These are phyloP conservation scores for Parascedosporium putredinis DNA, from an alignment of 2,329 filamentous ascomycete species.

Conservation along the genomic window DNA sequence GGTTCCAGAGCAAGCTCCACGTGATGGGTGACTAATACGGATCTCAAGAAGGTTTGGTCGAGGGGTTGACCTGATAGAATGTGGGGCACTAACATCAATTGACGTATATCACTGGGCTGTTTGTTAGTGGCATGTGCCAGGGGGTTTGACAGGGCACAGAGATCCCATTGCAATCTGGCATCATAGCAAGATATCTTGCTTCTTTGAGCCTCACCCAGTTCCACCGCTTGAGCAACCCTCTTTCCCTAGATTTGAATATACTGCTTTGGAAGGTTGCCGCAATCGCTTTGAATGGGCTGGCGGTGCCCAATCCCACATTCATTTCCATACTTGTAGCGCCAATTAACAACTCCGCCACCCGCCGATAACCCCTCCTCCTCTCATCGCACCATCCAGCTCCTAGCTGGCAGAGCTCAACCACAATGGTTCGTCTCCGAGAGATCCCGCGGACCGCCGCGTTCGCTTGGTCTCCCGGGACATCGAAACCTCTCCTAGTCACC, in stretches of 20 bases:
- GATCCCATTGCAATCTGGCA: conserved; percentile 32
- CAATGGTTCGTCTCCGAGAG: conserved; percentile 93
- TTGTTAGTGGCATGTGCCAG: background rate
- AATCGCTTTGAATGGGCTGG: background rate
- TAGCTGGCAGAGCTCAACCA: conserved; percentile 15
- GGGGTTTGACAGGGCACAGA: background rate
- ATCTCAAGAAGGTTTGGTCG: background rate
- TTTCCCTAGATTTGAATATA: background rate
- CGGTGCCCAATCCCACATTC: background rate
- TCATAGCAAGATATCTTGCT: conserved; percentile 20
- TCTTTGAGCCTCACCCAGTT: background rate
- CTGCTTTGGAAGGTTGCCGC: conserved; percentile 1
- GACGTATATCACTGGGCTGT: background rate
- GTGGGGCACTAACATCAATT: conserved; percentile 2
- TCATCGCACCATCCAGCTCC: background rate
- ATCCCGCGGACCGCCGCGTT: conserved; percentile 95
- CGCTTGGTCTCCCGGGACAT: conserved; percentile 81
- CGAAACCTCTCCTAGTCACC: conserved; percentile 75
- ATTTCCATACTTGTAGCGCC: background rate
- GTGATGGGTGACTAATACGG: background rate
- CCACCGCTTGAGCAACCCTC: conserved; percentile 3
- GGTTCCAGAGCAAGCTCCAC: background rate
- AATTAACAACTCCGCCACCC: background rate
- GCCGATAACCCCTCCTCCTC: background rate
- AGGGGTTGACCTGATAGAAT: background rate